A percentile compares a stretch with the other conserved stretches of the same genome.
phyloP scores from a whole-genome alignment of 2,329 filamentous ascomycete genomes.

The Cephalotrichum gorgonifer region DNA sequence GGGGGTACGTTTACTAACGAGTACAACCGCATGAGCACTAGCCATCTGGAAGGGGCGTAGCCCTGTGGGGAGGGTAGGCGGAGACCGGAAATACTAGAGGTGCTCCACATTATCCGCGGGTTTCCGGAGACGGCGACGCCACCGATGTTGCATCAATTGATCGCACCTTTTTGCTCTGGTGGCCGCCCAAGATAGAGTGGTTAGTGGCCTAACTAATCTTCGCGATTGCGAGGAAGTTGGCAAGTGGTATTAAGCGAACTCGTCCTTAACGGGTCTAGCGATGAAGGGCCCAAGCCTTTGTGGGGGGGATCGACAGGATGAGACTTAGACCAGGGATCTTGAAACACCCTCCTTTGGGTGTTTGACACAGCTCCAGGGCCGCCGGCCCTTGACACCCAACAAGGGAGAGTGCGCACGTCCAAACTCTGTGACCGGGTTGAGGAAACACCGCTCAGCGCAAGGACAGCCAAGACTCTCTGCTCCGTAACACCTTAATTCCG shows the following conservation, averaged over 20 bases:
- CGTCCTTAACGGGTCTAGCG: background rate
- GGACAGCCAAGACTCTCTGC: background rate
- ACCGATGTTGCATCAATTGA: background rate
- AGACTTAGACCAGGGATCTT: conserved; percentile 3
- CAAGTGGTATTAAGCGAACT: background rate
- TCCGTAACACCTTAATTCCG: background rate
- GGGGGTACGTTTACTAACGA: background rate
- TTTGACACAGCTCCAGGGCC: conserved; percentile 1
- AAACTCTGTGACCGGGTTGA: conserved; percentile 5
- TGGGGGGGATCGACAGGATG: conserved; percentile 1
- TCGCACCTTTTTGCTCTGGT: background rate
- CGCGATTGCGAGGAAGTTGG: background rate
- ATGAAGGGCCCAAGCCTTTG: background rate
- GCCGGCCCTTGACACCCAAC: background rate
- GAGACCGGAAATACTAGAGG: background rate
- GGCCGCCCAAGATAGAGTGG: background rate
- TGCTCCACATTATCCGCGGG: no score
- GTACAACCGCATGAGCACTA: background rate
- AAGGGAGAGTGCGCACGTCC: conserved; percentile 1
- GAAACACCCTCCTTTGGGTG: conserved; percentile 1
- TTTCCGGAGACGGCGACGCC: background rate
- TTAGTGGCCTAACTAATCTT: no score
- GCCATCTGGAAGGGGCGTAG: background rate
- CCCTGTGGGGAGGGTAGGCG: conserved; percentile 2
- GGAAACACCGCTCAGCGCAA: conserved; percentile 1